phyloP scores from a whole-genome alignment of 352 stramenopile species.

The Pythium vanterpoolii region DNA sequence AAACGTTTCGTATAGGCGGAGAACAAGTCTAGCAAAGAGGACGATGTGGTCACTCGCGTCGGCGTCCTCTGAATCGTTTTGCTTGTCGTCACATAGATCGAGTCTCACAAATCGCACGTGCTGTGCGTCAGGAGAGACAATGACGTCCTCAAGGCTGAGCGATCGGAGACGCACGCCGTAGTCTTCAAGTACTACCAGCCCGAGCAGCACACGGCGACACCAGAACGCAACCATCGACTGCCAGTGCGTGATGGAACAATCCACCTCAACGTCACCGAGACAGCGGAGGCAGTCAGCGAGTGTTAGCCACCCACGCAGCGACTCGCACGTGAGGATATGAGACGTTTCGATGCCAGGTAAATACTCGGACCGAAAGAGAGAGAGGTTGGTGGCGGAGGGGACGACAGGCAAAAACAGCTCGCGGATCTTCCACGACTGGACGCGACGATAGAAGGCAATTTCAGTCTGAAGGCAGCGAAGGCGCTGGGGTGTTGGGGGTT shows the following conservation, averaged over 20 bases:
- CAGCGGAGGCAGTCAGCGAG: slow-evolving; percentile 25
- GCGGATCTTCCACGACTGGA: slow-evolving; percentile 15
- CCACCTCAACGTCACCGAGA: background rate
- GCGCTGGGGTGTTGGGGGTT: background rate
- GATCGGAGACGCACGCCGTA: slow-evolving; percentile 19
- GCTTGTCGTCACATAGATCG: background rate
- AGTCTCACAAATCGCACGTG: slow-evolving; percentile 30
- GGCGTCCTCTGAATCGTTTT: no score
- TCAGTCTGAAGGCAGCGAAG: background rate
- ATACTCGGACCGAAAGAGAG: slow-evolving; percentile 4
- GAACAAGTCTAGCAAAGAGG: slow-evolving; percentile 16
- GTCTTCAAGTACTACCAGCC: slow-evolving; percentile 28
- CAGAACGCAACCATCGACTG: slow-evolving; percentile 27
- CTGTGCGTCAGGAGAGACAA: slow-evolving; percentile 28
- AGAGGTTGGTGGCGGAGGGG: background rate
- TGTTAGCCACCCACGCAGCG: slow-evolving; percentile 27
- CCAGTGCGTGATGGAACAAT: slow-evolving; percentile 22
- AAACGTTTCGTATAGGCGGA: slow-evolving; percentile 4
- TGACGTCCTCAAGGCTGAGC: slow-evolving; percentile 24
- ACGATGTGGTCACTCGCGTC: background rate
- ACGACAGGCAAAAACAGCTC: slow-evolving; percentile 22
- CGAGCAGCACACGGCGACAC: slow-evolving; percentile 35
- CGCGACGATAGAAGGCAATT: slow-evolving; percentile 7
- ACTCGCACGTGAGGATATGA: slow-evolving; percentile 30
- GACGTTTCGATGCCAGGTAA: background rate